Conservation (phyloP, 768 basidiomycete genomes). For the Phlegmacium glaucopus region DNA sequence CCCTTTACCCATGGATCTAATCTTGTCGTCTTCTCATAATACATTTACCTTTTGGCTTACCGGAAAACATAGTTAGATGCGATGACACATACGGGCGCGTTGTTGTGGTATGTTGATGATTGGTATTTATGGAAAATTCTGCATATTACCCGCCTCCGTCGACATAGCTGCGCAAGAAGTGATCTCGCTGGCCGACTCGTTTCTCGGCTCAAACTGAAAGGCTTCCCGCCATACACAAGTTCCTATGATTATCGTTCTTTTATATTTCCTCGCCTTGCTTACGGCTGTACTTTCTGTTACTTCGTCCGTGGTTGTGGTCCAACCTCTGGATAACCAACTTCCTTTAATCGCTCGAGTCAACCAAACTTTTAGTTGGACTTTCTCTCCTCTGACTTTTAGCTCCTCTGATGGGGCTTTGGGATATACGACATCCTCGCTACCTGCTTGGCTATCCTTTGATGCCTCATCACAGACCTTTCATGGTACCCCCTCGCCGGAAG, state of each 20-base stretch:
- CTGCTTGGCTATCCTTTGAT: conserved; percentile 79
- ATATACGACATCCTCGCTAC: conserved; percentile 58
- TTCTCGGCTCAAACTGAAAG: conserved; percentile 33
- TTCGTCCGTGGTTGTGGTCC: conserved; percentile 37
- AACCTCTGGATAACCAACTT: conserved; percentile 68
- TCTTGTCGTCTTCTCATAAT: conserved; percentile 19
- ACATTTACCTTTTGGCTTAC: conserved; percentile 15
- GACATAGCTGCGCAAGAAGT: conserved; percentile 13
- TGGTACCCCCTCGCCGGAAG: conserved; percentile 61
- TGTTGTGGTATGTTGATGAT: conserved; percentile 29
- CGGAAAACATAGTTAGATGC: conserved; percentile 4
- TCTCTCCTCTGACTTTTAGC: conserved; percentile 64
- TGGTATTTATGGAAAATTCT: not conserved
- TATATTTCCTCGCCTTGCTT: conserved; percentile 39
- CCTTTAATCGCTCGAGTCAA: conserved; percentile 74
- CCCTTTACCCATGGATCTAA: conserved; percentile 14
- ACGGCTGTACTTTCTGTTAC: conserved; percentile 39
- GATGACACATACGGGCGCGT: conserved; percentile 8
- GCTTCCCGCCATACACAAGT: conserved; percentile 45
- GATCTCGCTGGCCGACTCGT: conserved; percentile 63
- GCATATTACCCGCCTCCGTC: conserved; percentile 2
- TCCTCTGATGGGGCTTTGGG: conserved; percentile 38
- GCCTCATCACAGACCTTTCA: conserved; percentile 51
- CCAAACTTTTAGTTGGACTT: conserved; percentile 64
- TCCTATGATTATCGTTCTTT: conserved; percentile 66